phyloP scores from a whole-genome alignment of 345 rosid species.

The Eucalyptus grandis region DNA sequence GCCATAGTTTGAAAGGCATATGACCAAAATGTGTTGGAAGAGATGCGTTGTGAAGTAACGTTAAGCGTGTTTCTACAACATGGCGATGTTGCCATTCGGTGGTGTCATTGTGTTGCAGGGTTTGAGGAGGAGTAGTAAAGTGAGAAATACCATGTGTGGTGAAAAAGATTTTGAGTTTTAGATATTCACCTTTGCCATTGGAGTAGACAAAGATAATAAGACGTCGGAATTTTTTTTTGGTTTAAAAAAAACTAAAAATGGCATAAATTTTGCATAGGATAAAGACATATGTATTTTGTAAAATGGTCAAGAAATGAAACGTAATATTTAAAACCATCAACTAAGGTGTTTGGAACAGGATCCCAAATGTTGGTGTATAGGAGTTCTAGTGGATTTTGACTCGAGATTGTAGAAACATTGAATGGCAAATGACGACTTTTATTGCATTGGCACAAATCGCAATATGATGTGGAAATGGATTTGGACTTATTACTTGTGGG shows the following conservation, averaged over 20 bases:
- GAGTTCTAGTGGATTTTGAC: background rate
- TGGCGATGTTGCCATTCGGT: rapidly evolving
- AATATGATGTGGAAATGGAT: background rate
- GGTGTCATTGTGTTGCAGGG: background rate
- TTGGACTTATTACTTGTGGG: background rate
- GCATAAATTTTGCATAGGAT: background rate
- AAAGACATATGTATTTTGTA: background rate
- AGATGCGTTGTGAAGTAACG: background rate
- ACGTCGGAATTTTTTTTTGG: background rate
- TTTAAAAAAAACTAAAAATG: background rate
- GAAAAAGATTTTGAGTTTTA: background rate
- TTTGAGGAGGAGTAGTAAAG: background rate
- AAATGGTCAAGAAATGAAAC: background rate
- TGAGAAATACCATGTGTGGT: background rate
- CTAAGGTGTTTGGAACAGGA: background rate
- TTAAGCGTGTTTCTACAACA: background rate
- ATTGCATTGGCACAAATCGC: background rate
- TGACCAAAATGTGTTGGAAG: background rate
- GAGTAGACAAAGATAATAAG: background rate
- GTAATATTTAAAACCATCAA: background rate
- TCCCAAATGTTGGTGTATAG: background rate
- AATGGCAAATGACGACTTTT: background rate
- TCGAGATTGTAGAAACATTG: background rate
- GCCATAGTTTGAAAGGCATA: background rate
- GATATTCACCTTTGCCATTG: too few species aligned